A percentile compares a stretch with the other conserved stretches of the same genome.
These are phyloP conservation scores for Alliaria petiolata DNA, from an alignment of 345 rosid species.

Conservation along the genomic window DNA sequence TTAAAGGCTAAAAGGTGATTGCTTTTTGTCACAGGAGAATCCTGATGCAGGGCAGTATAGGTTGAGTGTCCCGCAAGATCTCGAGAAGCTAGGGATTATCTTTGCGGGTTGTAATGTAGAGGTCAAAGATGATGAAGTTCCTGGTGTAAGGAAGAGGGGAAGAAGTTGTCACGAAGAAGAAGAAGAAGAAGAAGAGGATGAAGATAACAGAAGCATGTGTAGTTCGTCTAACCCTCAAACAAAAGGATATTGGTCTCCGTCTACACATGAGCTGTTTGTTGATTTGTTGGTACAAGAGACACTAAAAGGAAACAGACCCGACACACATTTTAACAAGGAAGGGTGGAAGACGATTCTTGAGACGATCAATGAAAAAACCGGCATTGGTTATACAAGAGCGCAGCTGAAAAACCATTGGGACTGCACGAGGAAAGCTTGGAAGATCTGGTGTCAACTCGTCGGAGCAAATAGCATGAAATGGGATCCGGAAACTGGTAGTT, in stretches of 20 bases:
- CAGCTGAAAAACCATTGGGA: conserved; percentile 54
- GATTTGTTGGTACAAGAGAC: conserved; percentile 43
- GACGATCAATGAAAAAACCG: conserved; percentile 37
- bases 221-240: conserved; percentile 31
- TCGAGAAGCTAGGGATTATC: conserved; percentile 37
- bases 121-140: conserved; percentile 13
- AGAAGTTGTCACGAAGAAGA: conserved; percentile 7
- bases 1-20: not conserved
- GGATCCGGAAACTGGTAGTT: conserved; percentile 39
- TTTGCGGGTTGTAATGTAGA: conserved; percentile 32
- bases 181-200: conserved; percentile 10
- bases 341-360: conserved; percentile 49
- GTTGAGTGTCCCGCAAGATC: conserved; percentile 39
- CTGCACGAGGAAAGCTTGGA: conserved; percentile 48
- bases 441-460: conserved; percentile 49
- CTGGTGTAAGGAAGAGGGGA: conserved; percentile 16
- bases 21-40: conserved; percentile 29
- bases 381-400: conserved; percentile 35
- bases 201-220: conserved; percentile 26
- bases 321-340: conserved; percentile 42
- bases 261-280: conserved; percentile 45
- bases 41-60: conserved; percentile 50
- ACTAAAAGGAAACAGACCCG: conserved; percentile 42
- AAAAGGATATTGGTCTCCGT: conserved; percentile 46
- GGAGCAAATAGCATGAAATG: conserved; percentile 41